phyloP scores from a whole-genome alignment of 106 monocot genomes.

The Dactylorhiza incarnata region DNA sequence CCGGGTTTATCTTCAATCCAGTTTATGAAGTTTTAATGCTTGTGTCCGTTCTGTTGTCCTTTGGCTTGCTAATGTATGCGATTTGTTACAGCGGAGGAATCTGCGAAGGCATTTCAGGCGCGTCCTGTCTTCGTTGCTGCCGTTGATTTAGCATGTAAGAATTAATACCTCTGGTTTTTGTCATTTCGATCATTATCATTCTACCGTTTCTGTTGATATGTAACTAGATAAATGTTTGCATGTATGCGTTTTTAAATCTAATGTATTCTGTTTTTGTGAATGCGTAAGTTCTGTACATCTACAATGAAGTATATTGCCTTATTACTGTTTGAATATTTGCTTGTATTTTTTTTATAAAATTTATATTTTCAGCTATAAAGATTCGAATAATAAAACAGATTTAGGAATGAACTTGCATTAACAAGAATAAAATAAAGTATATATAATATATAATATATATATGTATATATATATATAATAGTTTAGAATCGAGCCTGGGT shows the following conservation, averaged over 20 bases:
- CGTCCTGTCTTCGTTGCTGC: slow-evolving; percentile 91
- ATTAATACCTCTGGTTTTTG: not conserved
- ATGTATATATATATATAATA: too few relatives aligned
- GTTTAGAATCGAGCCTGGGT: too few relatives aligned
- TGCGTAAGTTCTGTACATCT: too few relatives aligned
- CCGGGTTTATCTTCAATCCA: slow-evolving; percentile 17
- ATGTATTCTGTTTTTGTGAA: too few relatives aligned
- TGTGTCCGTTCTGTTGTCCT: not conserved
- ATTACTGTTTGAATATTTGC: too few relatives aligned
- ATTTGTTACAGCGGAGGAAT: slow-evolving; percentile 29
- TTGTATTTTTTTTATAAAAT: too few relatives aligned
- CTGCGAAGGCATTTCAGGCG: slow-evolving; percentile 41
- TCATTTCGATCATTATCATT: not conserved
- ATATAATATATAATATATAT: too few relatives aligned
- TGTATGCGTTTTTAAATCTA: not conserved
- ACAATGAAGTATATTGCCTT: too few relatives aligned
- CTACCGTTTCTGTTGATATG: not conserved
- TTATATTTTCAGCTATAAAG: too few relatives aligned
- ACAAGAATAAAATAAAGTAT: too few relatives aligned
- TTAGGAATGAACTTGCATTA: too few relatives aligned
- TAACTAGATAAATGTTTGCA: not conserved
- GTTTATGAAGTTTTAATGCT: not conserved
- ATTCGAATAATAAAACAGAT: too few relatives aligned
- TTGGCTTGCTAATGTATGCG: not conserved
- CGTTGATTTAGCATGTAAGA: slow-evolving; percentile 87